These are phyloP conservation scores for Teratosphaeria destructans DNA, from an alignment of 2,329 filamentous ascomycete genomes.

Conservation along the genomic window DNA sequence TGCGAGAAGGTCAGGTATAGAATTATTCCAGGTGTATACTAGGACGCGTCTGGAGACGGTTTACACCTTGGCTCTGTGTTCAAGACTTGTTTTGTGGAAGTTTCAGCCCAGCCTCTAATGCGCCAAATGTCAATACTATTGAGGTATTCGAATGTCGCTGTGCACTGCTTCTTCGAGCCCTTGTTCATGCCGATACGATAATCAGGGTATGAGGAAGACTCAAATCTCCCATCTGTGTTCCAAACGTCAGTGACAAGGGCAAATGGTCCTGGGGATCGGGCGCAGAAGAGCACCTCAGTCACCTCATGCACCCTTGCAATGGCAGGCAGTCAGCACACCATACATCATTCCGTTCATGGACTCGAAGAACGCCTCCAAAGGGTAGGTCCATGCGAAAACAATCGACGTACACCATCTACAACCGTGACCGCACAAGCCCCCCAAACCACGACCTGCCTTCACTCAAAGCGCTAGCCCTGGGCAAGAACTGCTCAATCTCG, in stretches of 20 bases:
- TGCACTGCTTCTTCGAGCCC: no score
- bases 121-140: not conserved
- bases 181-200: no score
- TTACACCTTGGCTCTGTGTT: not conserved
- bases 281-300: no score
- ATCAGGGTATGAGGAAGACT: no score
- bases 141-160: not conserved
- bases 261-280: no score
- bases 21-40: constrained; percentile 83
- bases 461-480: constrained; percentile 3
- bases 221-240: no score
- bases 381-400: no score
- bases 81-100: not conserved
- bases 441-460: constrained; percentile 2
- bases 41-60: not conserved
- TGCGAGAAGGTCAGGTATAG: constrained; percentile 69
- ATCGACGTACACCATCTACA: not conserved
- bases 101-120: not conserved
- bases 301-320: no score
- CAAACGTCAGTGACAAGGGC: no score
- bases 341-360: no score
- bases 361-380: no score
- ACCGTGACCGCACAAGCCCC: constrained; percentile 1
- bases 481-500: constrained; percentile 43
- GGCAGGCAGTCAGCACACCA: no score